A percentile compares a stretch with the other conserved stretches of the same genome.
Conservation (phyloP, 306 rosid species). For the Quercus ilex region DNA sequence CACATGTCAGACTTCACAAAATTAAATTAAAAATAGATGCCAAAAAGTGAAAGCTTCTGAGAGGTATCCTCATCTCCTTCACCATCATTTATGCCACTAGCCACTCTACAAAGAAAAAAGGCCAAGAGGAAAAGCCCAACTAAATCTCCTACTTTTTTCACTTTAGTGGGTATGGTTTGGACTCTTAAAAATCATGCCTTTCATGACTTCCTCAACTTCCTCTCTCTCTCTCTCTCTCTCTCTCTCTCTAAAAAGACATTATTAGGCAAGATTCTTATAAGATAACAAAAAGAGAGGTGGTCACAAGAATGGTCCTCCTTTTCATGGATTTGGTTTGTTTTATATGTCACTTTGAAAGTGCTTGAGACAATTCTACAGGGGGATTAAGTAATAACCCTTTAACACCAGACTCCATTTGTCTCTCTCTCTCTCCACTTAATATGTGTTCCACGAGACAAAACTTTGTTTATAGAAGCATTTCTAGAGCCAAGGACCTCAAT, state of each 20-base stretch:
- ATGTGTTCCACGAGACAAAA: not conserved
- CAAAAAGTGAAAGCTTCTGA: conserved; percentile 17
- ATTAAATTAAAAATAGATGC: not conserved
- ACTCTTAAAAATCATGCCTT: conserved; percentile 40
- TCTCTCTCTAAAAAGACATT: conserved; percentile 21
- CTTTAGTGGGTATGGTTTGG: conserved; percentile 44
- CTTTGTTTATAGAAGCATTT: not conserved
- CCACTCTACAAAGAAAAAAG: conserved; percentile 28
- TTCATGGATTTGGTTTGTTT: conserved; percentile 28
- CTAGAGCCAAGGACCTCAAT: conserved; percentile 14
- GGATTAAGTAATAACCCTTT: conserved; percentile 12
- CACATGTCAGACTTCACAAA: not conserved
- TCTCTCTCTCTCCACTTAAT: not conserved
- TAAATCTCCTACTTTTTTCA: conserved; percentile 29
- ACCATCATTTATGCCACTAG: conserved; percentile 26
- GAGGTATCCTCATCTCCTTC: conserved; percentile 23
- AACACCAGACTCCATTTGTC: conserved; percentile 25
- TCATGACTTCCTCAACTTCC: conserved; percentile 25
- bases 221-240: not conserved
- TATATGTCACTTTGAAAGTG: conserved; percentile 9
- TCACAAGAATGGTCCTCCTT: conserved; percentile 47
- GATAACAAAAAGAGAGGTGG: conserved; percentile 42
- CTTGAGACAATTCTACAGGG: conserved; percentile 55
- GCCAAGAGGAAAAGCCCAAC: conserved; percentile 20
- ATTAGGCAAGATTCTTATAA: conserved; percentile 43